Base-by-base conservation (phyloP, 805 yeast species). In the Grigorovia transvaalensis region DNA sequence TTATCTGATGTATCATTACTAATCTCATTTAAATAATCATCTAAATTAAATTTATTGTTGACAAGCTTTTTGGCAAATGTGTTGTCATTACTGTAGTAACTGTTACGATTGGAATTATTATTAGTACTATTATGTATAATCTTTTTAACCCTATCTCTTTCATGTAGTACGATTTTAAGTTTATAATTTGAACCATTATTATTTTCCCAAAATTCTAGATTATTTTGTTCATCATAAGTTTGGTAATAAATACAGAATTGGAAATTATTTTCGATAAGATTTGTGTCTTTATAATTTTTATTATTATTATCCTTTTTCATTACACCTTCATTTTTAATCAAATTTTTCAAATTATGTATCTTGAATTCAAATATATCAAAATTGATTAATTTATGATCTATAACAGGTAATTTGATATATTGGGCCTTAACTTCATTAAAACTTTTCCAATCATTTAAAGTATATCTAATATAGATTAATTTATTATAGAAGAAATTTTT, bases 401-500 rank as follows among this genome's bases (percentile, higher is more conserved):
- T 3, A 61, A 64, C 5, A 61, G 64, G 11, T 57, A 50, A 15
- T 54, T 54, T 54, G 9, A 62, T 50, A 57, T 59, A 65, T 23
- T 54, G 57, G 48, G 64, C 59, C 47, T 57, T 57, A 9, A 61
- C 58, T 13, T 65, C 69, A n/a, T 57, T 61, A 15, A 51, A 79
- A 0, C 95, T 82, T 45, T 70, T 71, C 98, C 98, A 90, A 59
- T 74, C 70, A 64, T 91, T 88, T 56, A 81, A 72, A 0, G 96
- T 80, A 68, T 88, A 90, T 51, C 89, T 74, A 15, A 86, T 76
- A 15, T 79, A 76, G 18, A 91, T 84, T 29, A 68, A 62, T 66
- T 90, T 90, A 40, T 79, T 75, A 67, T 74, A 90, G 11, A 84
- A 74, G 4, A 87, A 50, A 69, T 90, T 91, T 60, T 80, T 78